These are phyloP conservation scores for Scortechinia acanthostroma DNA, from an alignment of 2,329 filamentous ascomycete genomes.

Conservation along the genomic window DNA sequence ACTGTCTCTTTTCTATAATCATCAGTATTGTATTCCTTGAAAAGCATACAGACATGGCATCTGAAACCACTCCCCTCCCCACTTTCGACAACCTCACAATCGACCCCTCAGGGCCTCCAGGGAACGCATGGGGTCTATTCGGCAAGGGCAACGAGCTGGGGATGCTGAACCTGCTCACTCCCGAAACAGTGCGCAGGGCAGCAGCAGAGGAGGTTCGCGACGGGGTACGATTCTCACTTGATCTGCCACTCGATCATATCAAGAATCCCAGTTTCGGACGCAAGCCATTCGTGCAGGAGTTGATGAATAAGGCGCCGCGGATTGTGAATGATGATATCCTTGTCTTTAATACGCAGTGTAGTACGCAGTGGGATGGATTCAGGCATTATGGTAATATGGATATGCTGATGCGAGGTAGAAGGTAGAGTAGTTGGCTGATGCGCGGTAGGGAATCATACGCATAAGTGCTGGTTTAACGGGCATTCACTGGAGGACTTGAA, in stretches of 20 bases:
- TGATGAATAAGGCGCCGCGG: slow-evolving; percentile 12
- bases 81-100: slow-evolving; percentile 28
- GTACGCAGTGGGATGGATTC: slow-evolving; percentile 8
- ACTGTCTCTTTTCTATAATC: too few relatives aligned
- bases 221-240: slow-evolving; percentile 29
- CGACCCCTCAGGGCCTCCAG: slow-evolving; percentile 27
- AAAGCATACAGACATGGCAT: not conserved
- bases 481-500: too few relatives aligned
- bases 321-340: slow-evolving; percentile 13
- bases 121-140: slow-evolving; percentile 32
- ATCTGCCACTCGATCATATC: slow-evolving; percentile 23
- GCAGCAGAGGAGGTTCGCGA: slow-evolving; percentile 25
- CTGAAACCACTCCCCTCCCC: slow-evolving; percentile 9
- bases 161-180: slow-evolving; percentile 33
- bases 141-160: slow-evolving; percentile 32
- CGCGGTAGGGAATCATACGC: slow-evolving; percentile 22
- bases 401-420: slow-evolving; percentile 25
- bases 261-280: slow-evolving; percentile 22
- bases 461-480: too few relatives aligned
- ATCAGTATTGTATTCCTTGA: too few relatives aligned
- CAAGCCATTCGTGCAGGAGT: slow-evolving; percentile 18
- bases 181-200: slow-evolving; percentile 26
- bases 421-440: slow-evolving; percentile 29
- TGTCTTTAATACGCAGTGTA: not conserved
- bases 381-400: slow-evolving; percentile 26